These are phyloP conservation scores for Vigna hirtella DNA, from an alignment of 306 rosid genomes.

Conservation along the genomic window DNA sequence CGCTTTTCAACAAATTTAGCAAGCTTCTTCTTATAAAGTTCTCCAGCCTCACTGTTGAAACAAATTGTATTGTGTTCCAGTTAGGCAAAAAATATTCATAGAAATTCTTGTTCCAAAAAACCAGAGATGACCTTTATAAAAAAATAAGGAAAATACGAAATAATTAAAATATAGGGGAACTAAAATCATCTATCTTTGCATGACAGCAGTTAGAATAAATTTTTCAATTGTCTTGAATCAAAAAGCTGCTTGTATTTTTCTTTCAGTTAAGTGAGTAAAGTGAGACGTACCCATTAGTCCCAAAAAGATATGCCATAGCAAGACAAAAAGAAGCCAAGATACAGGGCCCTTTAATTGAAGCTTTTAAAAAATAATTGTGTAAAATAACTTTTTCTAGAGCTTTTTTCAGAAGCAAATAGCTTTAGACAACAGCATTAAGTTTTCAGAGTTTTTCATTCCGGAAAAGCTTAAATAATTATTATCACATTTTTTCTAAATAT, in stretches of 20 bases:
- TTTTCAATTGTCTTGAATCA: too few relatives aligned
- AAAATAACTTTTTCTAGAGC: not conserved
- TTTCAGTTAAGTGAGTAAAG: too few relatives aligned
- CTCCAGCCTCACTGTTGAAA: conserved; percentile 78
- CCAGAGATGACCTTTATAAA: too few relatives aligned
- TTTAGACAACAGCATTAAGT: not conserved
- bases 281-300: not conserved
- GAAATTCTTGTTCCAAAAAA: not conserved
- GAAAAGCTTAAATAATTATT: not conserved
- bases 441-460: not conserved
- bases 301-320: not conserved
- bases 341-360: not conserved
- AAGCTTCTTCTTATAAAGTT: conserved; percentile 87
- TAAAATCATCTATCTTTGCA: too few relatives aligned
- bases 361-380: not conserved
- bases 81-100: conserved; percentile 31
- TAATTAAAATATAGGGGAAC: too few relatives aligned
- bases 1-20: conserved; percentile 90
- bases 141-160: too few relatives aligned
- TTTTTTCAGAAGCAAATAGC: not conserved
- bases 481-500: not conserved
- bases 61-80: conserved; percentile 38
- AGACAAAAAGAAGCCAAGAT: not conserved
- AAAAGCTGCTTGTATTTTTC: too few relatives aligned
- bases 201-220: too few relatives aligned